Conservation (phyloP, 371 early-diverging fungal genomes). For the Paraphysoderma sedebokerense region DNA sequence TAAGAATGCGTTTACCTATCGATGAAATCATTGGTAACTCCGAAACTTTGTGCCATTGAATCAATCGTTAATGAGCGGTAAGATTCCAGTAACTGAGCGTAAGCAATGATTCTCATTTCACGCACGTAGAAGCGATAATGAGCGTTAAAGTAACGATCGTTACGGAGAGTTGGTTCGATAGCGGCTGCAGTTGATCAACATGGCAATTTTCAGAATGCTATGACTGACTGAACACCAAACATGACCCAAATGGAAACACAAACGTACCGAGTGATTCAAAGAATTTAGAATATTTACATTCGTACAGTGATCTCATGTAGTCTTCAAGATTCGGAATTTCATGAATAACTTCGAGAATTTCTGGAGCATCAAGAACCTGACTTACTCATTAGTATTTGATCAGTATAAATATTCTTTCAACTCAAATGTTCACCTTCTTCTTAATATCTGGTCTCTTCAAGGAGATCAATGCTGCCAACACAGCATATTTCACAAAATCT, state of each 20-base stretch:
- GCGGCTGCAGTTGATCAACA: too few species aligned
- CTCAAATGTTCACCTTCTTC: conserved; percentile 45
- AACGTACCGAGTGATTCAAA: conserved; percentile 53
- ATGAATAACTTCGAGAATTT: conserved; percentile 87
- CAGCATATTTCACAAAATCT: conserved; percentile 91
- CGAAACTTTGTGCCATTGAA: conserved; percentile 94
- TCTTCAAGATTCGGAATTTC: conserved; percentile 72
- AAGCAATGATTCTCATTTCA: conserved; percentile 96
- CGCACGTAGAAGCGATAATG: conserved; percentile 85
- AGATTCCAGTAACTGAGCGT: conserved; percentile 93
- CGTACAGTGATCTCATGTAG: conserved; percentile 74
- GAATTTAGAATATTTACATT: conserved; percentile 85
- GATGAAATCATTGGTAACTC: conserved; percentile 86
- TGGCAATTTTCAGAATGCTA: too few species aligned
- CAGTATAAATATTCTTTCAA: not conserved
- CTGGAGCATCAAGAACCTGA: conserved; percentile 84
- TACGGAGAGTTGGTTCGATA: conserved; percentile 48
- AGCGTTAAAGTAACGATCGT: conserved; percentile 47
- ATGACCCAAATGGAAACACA: too few species aligned
- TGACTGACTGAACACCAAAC: too few species aligned
- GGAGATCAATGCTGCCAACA: conserved; percentile 73
- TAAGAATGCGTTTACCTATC: too few species aligned
- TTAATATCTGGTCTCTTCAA: conserved; percentile 86
- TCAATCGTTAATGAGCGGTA: conserved; percentile 89
- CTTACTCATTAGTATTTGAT: not conserved